These are phyloP conservation scores for Naganishia liquefaciens DNA, from an alignment of 1,284 basidiomycete genomes.

Conservation along the genomic window DNA sequence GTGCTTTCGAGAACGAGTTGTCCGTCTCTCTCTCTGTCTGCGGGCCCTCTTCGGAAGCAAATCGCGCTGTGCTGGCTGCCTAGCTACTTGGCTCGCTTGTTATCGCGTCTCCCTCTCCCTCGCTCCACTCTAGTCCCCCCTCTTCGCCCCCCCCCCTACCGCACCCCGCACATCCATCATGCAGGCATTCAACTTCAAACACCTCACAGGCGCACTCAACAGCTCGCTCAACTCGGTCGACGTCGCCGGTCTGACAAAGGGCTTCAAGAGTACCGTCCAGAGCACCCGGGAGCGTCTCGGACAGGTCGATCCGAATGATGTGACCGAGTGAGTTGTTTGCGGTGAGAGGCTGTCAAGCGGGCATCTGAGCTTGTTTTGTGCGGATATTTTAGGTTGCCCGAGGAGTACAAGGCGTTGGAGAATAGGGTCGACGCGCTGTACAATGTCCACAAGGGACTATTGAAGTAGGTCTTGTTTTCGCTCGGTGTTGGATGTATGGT, in stretches of 20 bases:
- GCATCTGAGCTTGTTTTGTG: no score
- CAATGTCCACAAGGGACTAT: slow-evolving; percentile 71
- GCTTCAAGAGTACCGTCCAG: slow-evolving; percentile 81
- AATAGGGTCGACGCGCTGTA: slow-evolving; percentile 89
- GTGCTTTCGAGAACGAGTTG: no score
- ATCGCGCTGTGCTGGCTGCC: no score
- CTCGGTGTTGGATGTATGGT: no score
- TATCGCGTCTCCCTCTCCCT: no score
- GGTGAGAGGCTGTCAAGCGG: no score
- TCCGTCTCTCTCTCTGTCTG: no score
- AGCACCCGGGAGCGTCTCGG: slow-evolving; percentile 84
- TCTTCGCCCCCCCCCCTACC: background rate
- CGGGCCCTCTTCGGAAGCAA: no score
- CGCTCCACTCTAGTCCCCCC: no score
- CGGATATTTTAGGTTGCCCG: slow-evolving; percentile 40
- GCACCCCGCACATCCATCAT: background rate
- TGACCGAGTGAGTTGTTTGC: slow-evolving; percentile 69
- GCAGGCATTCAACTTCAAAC: slow-evolving; percentile 44
- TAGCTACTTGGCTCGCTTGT: no score
- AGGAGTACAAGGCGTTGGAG: slow-evolving; percentile 96
- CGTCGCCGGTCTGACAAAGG: slow-evolving; percentile 64
- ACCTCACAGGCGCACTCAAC: slow-evolving; percentile 47
- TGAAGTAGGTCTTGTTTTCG: slow-evolving; percentile 71
- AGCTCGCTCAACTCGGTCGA: slow-evolving; percentile 48
- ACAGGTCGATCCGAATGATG: slow-evolving; percentile 83